phyloP scores from a whole-genome alignment of 345 rosid genomes.

The Euclidium syriacum region DNA sequence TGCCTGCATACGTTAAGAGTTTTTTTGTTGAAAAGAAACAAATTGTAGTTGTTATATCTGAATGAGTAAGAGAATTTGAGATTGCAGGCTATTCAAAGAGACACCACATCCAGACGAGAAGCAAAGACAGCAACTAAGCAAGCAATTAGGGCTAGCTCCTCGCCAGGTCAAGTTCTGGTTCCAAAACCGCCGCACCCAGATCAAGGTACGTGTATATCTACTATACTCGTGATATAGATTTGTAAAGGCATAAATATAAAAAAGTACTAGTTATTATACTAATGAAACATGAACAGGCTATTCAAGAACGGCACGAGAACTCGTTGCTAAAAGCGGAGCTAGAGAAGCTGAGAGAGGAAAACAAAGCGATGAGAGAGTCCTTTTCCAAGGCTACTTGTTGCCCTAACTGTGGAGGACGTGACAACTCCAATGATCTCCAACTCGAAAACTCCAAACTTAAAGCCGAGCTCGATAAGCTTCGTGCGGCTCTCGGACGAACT shows the following conservation, averaged over 20 bases:
- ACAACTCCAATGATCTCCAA: constrained; percentile 52
- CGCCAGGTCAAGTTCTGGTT: constrained; percentile 99
- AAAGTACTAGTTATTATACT: neutral
- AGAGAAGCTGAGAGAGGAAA: constrained; percentile 84
- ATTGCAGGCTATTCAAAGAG: constrained; percentile 79
- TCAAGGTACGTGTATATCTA: constrained; percentile 48
- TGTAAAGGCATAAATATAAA: neutral
- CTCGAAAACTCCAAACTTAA: constrained; percentile 86
- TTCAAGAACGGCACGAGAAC: constrained; percentile 96
- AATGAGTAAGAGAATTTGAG: neutral
- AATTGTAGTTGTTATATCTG: neutral
- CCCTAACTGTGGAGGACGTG: constrained; percentile 76
- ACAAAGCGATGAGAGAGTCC: constrained; percentile 79
- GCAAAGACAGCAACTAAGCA: constrained; percentile 93
- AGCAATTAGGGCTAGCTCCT: constrained; percentile 89
- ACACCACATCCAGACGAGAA: constrained; percentile 99
- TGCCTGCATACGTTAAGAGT: neutral
- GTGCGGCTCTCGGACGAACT: constrained; percentile 54
- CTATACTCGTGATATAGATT: neutral
- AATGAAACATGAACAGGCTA: constrained; percentile 43
- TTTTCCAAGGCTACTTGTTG: constrained; percentile 57
- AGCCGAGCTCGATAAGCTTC: constrained; percentile 83
- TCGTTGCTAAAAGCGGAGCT: constrained; percentile 74
- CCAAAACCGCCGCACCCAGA: constrained; percentile 95
- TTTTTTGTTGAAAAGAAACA: neutral